These are phyloP conservation scores for Paxillus involutus DNA, from an alignment of 768 basidiomycete genomes.

Conservation along the genomic window DNA sequence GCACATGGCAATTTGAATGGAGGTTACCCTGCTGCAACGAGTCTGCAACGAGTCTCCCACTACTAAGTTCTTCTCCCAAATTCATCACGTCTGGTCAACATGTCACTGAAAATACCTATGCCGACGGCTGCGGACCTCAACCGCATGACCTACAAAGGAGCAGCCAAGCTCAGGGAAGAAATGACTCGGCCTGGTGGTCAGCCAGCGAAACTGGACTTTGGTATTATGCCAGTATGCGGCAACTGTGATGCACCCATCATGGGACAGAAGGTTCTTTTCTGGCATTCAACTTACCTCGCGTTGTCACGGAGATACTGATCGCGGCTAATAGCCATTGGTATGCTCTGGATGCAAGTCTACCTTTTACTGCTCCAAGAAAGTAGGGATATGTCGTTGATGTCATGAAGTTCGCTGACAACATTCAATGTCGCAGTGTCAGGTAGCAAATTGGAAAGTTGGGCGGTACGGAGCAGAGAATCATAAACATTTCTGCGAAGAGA, in stretches of 20 bases:
- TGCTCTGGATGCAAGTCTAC: constrained; percentile 30
- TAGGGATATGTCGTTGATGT: neutral
- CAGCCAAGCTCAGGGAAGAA: constrained; percentile 27
- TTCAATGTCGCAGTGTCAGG: constrained; percentile 30
- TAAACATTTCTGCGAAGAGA: constrained; percentile 34
- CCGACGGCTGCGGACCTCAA: constrained; percentile 26
- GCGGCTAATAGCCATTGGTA: constrained; percentile 19
- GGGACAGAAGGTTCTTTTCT: constrained; percentile 19
- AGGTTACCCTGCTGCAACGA: neutral
- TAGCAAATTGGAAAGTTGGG: constrained; percentile 34
- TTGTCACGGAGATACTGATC: neutral
- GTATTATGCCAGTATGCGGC: constrained; percentile 21
- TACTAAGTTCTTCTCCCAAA: neutral
- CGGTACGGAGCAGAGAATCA: constrained; percentile 29
- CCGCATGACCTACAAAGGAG: constrained; percentile 27
- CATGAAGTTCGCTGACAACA: constrained; percentile 3
- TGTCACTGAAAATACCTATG: constrained; percentile 20
- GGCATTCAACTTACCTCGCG: neutral
- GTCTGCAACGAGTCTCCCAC: no score
- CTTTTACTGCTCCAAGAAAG: constrained; percentile 32
- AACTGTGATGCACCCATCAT: constrained; percentile 16
- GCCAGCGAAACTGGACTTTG: constrained; percentile 29
- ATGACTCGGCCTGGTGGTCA: constrained; percentile 27
- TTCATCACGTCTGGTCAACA: constrained; percentile 1
- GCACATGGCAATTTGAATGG: neutral